Percentiles rank a stretch among this genome's conserved stretches.
phyloP scores from a whole-genome alignment of 2,329 filamentous ascomycete genomes.

The Hymenoscyphus occultus region DNA sequence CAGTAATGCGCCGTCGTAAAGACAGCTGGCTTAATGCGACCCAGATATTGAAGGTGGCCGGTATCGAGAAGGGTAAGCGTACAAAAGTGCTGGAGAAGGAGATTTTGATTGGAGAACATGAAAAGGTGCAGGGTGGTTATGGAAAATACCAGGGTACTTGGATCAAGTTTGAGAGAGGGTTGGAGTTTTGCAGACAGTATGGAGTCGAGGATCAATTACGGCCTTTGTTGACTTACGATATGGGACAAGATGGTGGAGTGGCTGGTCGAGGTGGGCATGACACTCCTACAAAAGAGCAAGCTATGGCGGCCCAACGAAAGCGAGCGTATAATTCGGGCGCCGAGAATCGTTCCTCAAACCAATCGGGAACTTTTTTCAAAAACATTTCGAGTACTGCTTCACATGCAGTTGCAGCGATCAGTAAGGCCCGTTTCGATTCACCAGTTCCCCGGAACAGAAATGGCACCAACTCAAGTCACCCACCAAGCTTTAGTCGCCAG shows the following conservation, averaged over 20 bases:
- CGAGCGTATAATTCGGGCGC: slow-evolving; percentile 77
- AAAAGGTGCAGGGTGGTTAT: slow-evolving; percentile 97
- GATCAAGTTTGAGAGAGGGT: slow-evolving; percentile 90
- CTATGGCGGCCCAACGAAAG: slow-evolving; percentile 93
- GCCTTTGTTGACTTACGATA: slow-evolving; percentile 76
- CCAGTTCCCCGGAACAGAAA: slow-evolving; percentile 65
- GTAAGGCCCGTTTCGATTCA: slow-evolving; percentile 91
- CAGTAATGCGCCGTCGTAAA: slow-evolving; percentile 91
- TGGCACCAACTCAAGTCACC: slow-evolving; percentile 55
- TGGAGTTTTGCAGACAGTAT: slow-evolving; percentile 84
- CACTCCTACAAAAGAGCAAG: slow-evolving; percentile 97
- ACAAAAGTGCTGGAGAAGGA: slow-evolving; percentile 98
- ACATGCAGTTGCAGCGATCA: slow-evolving; percentile 91
- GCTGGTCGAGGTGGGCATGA: slow-evolving; percentile 76
- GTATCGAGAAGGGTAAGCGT: slow-evolving; percentile 94
- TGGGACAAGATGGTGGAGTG: slow-evolving; percentile 70
- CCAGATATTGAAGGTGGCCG: slow-evolving; percentile 95
- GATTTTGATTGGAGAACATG: slow-evolving; percentile 91
- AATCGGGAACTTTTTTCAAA: slow-evolving; percentile 89
- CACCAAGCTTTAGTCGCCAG: slow-evolving; percentile 68
- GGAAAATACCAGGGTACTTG: slow-evolving; percentile 99
- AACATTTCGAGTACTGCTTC: slow-evolving; percentile 93
- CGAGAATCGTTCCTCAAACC: slow-evolving; percentile 64
- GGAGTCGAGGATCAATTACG: slow-evolving; percentile 73
- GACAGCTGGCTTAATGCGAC: slow-evolving; percentile 98